Conservation (phyloP, 140 eudicot species). For the Senecio squalidus region DNA sequence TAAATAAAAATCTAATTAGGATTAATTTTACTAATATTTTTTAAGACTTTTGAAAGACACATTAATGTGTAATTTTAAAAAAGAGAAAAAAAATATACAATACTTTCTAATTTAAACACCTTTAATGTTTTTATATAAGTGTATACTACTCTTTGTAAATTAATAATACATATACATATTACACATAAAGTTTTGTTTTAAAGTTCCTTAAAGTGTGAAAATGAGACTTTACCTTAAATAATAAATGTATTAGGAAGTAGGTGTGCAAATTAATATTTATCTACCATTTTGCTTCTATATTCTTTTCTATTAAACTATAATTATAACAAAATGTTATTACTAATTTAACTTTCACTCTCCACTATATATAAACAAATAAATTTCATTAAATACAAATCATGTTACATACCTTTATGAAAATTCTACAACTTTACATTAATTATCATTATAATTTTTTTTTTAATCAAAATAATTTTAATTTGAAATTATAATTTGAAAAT, state of each 20-base stretch:
- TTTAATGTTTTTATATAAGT: too few species aligned
- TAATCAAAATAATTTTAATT: too few species aligned
- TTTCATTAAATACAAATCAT: neutral
- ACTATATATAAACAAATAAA: neutral
- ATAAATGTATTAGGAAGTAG: conserved; percentile 23
- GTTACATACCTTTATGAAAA: neutral
- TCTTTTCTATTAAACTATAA: neutral
- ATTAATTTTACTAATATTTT: too few species aligned
- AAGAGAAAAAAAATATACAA: too few species aligned
- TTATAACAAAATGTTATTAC: too few species aligned
- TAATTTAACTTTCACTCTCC: conserved; percentile 5
- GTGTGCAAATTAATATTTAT: conserved; percentile 24
- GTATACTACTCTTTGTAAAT: neutral
- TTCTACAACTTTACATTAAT: neutral
- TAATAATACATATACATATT: neutral
- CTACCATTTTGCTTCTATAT: conserved; percentile 16
- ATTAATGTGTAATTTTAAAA: too few species aligned
- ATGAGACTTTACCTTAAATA: neutral
- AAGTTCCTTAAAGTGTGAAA: neutral
- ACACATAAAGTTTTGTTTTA: conserved; percentile 9
- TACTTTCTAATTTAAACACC: too few species aligned
- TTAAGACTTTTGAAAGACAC: too few species aligned
- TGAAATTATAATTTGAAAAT: too few species aligned
- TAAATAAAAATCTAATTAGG: too few species aligned
- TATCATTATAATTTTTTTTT: neutral